Base-by-base conservation (phyloP, 306 rosid genomes). In the Prunus fruticosa region DNA sequence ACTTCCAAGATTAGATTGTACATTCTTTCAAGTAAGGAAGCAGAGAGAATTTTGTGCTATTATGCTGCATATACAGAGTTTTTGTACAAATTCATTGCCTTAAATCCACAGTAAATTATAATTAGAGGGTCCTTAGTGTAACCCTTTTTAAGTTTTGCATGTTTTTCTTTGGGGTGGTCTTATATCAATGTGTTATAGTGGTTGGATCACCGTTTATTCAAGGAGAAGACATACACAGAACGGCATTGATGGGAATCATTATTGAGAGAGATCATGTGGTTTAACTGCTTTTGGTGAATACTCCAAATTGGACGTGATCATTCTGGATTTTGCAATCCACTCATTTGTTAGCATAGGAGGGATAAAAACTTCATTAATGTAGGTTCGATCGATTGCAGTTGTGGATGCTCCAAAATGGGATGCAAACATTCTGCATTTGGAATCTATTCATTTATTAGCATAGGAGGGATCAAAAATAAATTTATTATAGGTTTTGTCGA, bases 341-440 rank as follows among this genome's bases (percentile, higher is more conserved):
- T 56, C 53, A 73, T 76, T 66, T 52, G 19, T 74, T 49, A 51
- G 73, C 76, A 14, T 62, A 49, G 45, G 64, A 47, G 64, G 76
- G 69, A 10, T 63, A 34, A 62, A 50, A 49, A 1, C 19, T 27
- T 28, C 6, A 34, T 30, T 6, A 28, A 27, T 63, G 45, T 63
- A 15, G 46, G 38, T 63, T 61, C 4, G 3, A 63, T 2, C 30
- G 67, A 63, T 63, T 1, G 46, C 0, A 0, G 14, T 7, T 63
- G 46, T 54, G 67, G 54, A 53, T 66, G 46, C 45, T 30, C 43
- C 23, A 50, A 30, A 51, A 32, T 32, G 25, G 11, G 49, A 38
- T 30, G 64, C 18, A 11, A 38, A 64, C 20, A 34, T 66, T 38
- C 18, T 43, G 49, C 74, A 22, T 14, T 51, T 68, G 74, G 46